Evolutionary conservation across 2,329 filamentous ascomycete species (phyloP).

Genomic region (Hypoxylon sp.): DNA sequence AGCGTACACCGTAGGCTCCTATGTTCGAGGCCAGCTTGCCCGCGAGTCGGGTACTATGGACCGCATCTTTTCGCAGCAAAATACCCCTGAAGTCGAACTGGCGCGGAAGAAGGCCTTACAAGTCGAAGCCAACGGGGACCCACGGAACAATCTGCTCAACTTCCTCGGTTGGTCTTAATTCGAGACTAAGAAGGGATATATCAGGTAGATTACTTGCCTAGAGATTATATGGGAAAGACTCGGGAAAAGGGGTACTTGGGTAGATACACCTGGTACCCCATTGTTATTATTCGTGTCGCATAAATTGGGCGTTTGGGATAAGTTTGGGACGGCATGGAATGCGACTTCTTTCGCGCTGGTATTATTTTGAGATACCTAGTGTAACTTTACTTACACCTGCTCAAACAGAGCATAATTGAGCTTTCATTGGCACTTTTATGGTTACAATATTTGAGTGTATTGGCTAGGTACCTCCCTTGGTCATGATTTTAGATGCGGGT

Average conservation of each 20-base stretch:
- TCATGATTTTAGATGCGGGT: no score
- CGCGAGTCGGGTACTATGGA: constrained; percentile 46
- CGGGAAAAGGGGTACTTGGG: constrained; percentile 9
- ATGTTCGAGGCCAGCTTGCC: constrained; percentile 47
- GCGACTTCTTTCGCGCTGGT: constrained; percentile 9
- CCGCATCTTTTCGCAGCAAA: constrained; percentile 53
- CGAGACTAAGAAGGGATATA: not conserved
- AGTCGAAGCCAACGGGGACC: constrained; percentile 52
- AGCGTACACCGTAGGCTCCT: constrained; percentile 46
- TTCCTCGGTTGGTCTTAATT: constrained; percentile 51
- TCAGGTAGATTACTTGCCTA: constrained; percentile 6
- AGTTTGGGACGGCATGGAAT: constrained; percentile 22
- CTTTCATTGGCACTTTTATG: constrained; percentile 21
- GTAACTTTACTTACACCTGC: constrained; percentile 21
- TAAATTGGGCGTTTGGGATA: constrained; percentile 37
- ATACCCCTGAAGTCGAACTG: constrained; percentile 53
- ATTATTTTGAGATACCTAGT: constrained; percentile 28
- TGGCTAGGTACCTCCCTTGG: not conserved
- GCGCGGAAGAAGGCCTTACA: constrained; percentile 45
- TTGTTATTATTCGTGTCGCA: constrained; percentile 31
- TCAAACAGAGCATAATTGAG: constrained; percentile 24
- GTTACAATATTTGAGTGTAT: not conserved
- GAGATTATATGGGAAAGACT: constrained; percentile 13
- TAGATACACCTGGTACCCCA: constrained; percentile 6
- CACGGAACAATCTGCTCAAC: constrained; percentile 53